Base-by-base conservation (phyloP, 2,329 filamentous ascomycete species). In the Neonectria hederae region DNA sequence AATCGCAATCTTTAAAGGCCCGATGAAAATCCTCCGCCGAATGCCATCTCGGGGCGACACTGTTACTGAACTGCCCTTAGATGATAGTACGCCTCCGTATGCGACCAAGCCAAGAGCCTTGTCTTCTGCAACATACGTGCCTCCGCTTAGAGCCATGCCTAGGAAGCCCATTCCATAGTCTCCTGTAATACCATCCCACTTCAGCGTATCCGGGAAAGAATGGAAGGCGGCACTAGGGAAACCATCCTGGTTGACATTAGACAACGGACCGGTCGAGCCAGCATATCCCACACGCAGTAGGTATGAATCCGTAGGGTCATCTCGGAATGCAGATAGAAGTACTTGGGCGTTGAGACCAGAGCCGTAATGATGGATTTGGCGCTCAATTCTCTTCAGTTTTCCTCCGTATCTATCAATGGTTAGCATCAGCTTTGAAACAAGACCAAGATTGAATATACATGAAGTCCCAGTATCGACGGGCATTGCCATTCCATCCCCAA, bases 401-500 rank as follows among this genome's bases (percentile, higher is more conserved):
- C 79, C 81, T 8, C 74, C 80, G 58, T 83, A 83, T 53, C 78
- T 80, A 32, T 24, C 5, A 1, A 2, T 1, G 21, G 38, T 68
- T 5, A 69, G 62, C 8, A 8, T n/a, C n/a, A 26, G 42, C 14
- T 2, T 3, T 26, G 24, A 17, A 2, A 5, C 22, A 8, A 19
- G 11, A 11, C 32, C 2, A 8, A 2, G 10, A 13, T 5, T 17
- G 4, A 1, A 40, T 83, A 72, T 78, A 86, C 75, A 84, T 74
- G 56, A 86, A 87, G 69, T 89, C 87, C 87, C 87, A 89, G 73
- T 88, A 89, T 6, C 86, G 76, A 2, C 87, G 80, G 0, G 86
- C 85, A 65, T 88, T 89, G 13, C 87, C 87, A 55, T 89, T 87
- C 84, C 84, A 89, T 3, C 84, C 87, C 87, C 87, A 89, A 66